Evolutionary conservation across 2,329 filamentous ascomycete species (phyloP).

Genomic region (Verticillium isaacii): DNA sequence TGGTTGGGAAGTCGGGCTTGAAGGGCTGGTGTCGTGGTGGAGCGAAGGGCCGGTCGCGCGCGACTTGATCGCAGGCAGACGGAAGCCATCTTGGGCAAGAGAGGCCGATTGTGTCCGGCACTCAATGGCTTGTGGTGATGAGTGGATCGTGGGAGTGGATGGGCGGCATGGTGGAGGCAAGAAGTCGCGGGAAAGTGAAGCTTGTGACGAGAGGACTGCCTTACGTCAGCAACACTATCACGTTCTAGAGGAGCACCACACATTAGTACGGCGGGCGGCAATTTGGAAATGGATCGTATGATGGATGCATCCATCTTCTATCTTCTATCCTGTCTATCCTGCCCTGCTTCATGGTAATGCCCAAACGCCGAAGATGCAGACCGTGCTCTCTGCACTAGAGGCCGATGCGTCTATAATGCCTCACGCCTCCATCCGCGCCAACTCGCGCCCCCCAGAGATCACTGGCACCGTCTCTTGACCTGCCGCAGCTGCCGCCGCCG

Average conservation of each 20-base stretch:
- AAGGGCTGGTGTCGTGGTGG: slow-evolving; percentile 8
- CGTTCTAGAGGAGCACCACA: not conserved
- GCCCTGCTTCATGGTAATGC: not conserved
- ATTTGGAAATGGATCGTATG: not conserved
- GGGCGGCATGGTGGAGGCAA: not conserved
- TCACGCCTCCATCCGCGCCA: slow-evolving; percentile 7
- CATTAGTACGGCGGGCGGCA: not conserved
- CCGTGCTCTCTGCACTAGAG: not conserved
- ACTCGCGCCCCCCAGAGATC: not conserved
- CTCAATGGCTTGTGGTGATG: slow-evolving; percentile 23
- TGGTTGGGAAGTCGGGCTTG: slow-evolving; percentile 18
- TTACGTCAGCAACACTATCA: not conserved
- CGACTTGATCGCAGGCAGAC: slow-evolving; percentile 20
- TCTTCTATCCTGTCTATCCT: not conserved
- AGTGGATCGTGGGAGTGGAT: not conserved
- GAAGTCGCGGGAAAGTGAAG: slow-evolving; percentile 2
- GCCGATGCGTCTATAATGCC: not conserved
- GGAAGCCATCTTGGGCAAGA: slow-evolving; percentile 22
- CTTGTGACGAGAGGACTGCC: not conserved
- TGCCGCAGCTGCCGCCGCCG: slow-evolving; percentile 3
- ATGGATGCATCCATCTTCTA: not conserved
- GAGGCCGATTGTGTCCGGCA: slow-evolving; percentile 21
- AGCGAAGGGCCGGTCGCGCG: slow-evolving; percentile 17
- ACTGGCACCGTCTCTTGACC: slow-evolving; percentile 4
- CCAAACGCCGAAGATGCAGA: not conserved